A percentile compares a stretch with the other conserved stretches of the same genome.
Conservation (phyloP, 2,329 filamentous ascomycete genomes). For the Cordyceps tenuipes region DNA sequence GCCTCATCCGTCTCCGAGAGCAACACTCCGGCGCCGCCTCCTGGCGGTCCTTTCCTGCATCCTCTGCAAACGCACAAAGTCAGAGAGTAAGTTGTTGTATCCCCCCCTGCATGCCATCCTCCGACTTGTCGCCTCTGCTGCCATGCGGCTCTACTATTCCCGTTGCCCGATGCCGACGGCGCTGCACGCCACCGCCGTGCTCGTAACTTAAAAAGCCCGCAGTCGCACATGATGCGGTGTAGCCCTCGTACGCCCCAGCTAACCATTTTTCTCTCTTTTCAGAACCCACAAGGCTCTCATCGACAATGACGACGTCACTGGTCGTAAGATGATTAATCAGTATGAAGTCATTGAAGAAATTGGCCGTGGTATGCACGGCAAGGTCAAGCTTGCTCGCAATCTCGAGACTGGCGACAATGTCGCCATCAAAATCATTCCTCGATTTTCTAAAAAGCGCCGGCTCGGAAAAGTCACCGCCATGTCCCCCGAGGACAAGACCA, state of each 20-base stretch:
- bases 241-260: neutral
- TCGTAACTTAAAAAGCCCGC: neutral
- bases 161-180: constrained; percentile 4
- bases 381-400: constrained; percentile 90
- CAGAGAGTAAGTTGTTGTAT: constrained; percentile 58
- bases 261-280: constrained; percentile 7
- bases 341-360: constrained; percentile 97
- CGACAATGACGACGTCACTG: constrained; percentile 79
- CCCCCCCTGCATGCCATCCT: neutral
- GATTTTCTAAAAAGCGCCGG: constrained; percentile 86
- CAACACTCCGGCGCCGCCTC: constrained; percentile 40
- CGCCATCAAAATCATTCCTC: constrained; percentile 96
- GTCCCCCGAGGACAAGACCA: constrained; percentile 69
- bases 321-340: constrained; percentile 93
- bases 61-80: constrained; percentile 65
- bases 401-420: constrained; percentile 68
- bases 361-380: constrained; percentile 90
- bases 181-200: neutral
- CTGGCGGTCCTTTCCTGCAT: constrained; percentile 56
- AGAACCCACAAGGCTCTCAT: constrained; percentile 87
- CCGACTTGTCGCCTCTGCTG: neutral
- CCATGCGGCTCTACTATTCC: constrained; percentile 1
- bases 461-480: constrained; percentile 70
- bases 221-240: constrained; percentile 7
- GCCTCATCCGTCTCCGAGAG: constrained; percentile 43